Evolutionary conservation across 2,329 filamentous ascomycete species (phyloP), one percentile per base, ranked within the genome.

Genomic region (Pochonia chlamydosporia): DNA sequence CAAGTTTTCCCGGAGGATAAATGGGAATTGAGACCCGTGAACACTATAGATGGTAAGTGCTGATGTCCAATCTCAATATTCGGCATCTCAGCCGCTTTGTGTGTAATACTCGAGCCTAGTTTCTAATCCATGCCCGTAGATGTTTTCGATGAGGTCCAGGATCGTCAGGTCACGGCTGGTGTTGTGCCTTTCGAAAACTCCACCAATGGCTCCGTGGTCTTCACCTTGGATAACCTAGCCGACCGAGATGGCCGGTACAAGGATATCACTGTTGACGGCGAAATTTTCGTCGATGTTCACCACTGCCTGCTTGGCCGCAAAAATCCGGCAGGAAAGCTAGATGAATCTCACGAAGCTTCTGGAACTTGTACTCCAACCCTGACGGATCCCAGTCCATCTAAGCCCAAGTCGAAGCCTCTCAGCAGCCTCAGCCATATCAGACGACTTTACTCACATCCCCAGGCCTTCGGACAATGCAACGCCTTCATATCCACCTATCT

Each of bases 161-260:
- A 75, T 31, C 76, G 79, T 49, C 63, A 71, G 39, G 81, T 80
- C 1, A 68, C 77, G 44, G 84, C 84, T 48, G 93, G 91, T 55
- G 87, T 97, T 26, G 87, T 96, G 2, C 93, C 93, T 6, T 91
- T 96, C 67, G 92, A 97, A 64, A 99, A 99, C 72, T 95, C 88
- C 35, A 92, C 89, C 62, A 96, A 97, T 66, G 93, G 93, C 59
- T 85, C 86, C 46, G 93, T 99, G 43, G 82, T 93, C 47, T 87
- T 89, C 65, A 96, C 91, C 0, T 78, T 97, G 21, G 91, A 96
- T 67, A 81, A 92, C 54, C 81, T 99, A 50, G 89, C 89, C 54
- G 89, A 96, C 68, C 75, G 86, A 23, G 70, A 80, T 33, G 68
- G 66, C 36, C 67, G 69, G 37, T 89, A 87, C 61, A 73, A 75